These are phyloP conservation scores for Aspergillus haitiensis DNA, from an alignment of 495 filamentous ascomycete genomes.

Conservation along the genomic window DNA sequence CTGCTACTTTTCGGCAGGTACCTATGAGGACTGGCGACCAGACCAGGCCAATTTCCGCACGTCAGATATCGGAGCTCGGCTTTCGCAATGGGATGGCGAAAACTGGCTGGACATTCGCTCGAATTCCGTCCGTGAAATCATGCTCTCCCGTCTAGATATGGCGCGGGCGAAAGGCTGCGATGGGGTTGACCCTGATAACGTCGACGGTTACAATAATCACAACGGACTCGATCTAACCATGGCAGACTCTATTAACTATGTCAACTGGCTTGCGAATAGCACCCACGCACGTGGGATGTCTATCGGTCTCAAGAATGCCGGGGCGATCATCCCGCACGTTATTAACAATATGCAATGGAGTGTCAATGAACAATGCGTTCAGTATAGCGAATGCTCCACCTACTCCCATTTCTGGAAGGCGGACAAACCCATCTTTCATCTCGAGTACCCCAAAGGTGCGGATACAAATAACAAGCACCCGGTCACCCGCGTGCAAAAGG, in stretches of 20 bases:
- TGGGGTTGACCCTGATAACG: slow-evolving; percentile 71
- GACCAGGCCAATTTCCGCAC: slow-evolving; percentile 55
- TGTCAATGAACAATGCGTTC: slow-evolving; percentile 72
- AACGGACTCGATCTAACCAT: slow-evolving; percentile 58
- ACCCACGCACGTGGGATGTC: slow-evolving; percentile 50
- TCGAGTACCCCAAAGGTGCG: slow-evolving; percentile 62
- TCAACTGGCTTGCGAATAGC: slow-evolving; percentile 58
- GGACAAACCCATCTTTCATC: slow-evolving; percentile 71
- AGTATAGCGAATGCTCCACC: slow-evolving; percentile 56
- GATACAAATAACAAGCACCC: slow-evolving; percentile 39
- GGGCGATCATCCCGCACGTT: slow-evolving; percentile 56
- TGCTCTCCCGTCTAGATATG: slow-evolving; percentile 56
- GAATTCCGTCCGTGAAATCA: slow-evolving; percentile 58
- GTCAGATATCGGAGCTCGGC: slow-evolving; percentile 50
- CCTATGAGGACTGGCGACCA: slow-evolving; percentile 58
- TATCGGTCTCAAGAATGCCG: slow-evolving; percentile 67
- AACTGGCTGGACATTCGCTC: slow-evolving; percentile 63
- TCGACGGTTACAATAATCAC: slow-evolving; percentile 62
- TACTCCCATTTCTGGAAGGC: slow-evolving; percentile 57
- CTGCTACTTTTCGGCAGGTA: slow-evolving; percentile 74
- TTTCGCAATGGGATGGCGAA: slow-evolving; percentile 67
- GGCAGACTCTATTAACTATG: slow-evolving; percentile 55
- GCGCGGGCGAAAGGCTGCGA: slow-evolving; percentile 64
- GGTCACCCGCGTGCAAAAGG: slow-evolving; percentile 31
- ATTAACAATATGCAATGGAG: slow-evolving; percentile 61